Base-by-base conservation (phyloP, 352 stramenopile species). In the Phytopythium cucurbitacearum region DNA sequence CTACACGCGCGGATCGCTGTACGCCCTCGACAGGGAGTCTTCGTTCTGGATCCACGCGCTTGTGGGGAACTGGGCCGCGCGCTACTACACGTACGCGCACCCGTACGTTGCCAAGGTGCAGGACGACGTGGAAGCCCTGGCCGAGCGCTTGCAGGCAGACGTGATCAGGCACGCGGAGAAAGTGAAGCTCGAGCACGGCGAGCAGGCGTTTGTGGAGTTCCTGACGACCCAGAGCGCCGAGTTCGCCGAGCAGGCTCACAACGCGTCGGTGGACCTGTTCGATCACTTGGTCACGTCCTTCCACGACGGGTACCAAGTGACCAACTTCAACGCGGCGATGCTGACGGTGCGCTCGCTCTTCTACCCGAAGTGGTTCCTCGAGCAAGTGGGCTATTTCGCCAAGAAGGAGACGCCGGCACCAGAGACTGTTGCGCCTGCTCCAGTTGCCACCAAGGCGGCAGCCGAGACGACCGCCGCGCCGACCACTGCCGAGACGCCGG, bases 301-400 rank as follows among this genome's bases (percentile, higher is more conserved):
- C 69, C 84, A 94, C 67, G 84, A 94, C 40, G 81, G 81, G 33
- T 94, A 90, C 62, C 64, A 88, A 45, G 62, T 91, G 41, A 78
- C 73, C 7, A 66, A 72, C 57, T 75, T 91, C 6, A 67, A 73
- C 40, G 59, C 69, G 15, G 41, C 60, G 3, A 56, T 52, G 21
- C 60, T 94, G 6, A 63, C 48, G 10, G 79, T 70, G 37, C 71
- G 67, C 47, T 73, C 73, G 42, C 71, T 94, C 12, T 91, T 91
- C 49, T 94, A 94, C 49, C 84, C 84, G 3, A 85, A 86, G 56
- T 92, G 80, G 84, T 94, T 81, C 81, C 76, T 94, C 3, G 48
- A 91, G 45, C 54, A 78, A 35, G 81, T 94, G 10, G 84, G 84
- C 0, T 94, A 88, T 51, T 94, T 91, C 38, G 60, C 73, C 52